Base-by-base conservation (phyloP, 1,284 basidiomycete species). In the Puccinia novopanici region DNA sequence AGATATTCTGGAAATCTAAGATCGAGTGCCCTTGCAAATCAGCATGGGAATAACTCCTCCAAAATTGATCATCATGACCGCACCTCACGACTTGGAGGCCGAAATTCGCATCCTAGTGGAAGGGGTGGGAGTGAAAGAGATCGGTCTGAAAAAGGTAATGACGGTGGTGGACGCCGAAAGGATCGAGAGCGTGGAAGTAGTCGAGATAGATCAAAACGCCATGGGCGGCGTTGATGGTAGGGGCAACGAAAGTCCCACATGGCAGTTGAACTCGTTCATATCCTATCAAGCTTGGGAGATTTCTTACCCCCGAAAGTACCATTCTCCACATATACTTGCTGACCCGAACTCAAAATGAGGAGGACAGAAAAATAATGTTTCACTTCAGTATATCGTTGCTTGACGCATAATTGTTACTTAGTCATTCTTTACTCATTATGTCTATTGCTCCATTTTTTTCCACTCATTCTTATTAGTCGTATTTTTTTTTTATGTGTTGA, bases 61-160 rank as follows among this genome's bases (percentile, higher is more conserved):
- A 55, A 67, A 37, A 30, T 40, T 48, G 75, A 54, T 37, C 61
- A 77, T 13, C 45, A 68, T 34, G 63, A 55, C 30, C 61, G 75
- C 13, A 27, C 42, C 22, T 40, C 52, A 54, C 42, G 61, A 45
- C 19, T 50, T 15, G 73, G 57, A 24, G 42, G 19, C 22, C 48
- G 75, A 34, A 63, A 12, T 17, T 61, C 55, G 30, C 42, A 75
- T 63, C 67, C n/a, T 52, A 27, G 61, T 67, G 73, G 57, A 61
- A 45, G 76, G 55, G 76, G 54, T 40, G 67, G 54, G 8, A 48
- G 22, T 27, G 65, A 68, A 48, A 70, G 65, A 71, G 76, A 71
- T 42, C 63, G 50, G 40, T 24, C 13, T 48, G 67, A 78, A 27
- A 42, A 59, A n/a, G 65, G 52, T 24, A 78, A 68, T 68, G 73